A percentile compares a stretch with the other conserved stretches of the same genome.
These are phyloP conservation scores for Spatholobus suberectus DNA, from an alignment of 306 rosid genomes.

Conservation along the genomic window DNA sequence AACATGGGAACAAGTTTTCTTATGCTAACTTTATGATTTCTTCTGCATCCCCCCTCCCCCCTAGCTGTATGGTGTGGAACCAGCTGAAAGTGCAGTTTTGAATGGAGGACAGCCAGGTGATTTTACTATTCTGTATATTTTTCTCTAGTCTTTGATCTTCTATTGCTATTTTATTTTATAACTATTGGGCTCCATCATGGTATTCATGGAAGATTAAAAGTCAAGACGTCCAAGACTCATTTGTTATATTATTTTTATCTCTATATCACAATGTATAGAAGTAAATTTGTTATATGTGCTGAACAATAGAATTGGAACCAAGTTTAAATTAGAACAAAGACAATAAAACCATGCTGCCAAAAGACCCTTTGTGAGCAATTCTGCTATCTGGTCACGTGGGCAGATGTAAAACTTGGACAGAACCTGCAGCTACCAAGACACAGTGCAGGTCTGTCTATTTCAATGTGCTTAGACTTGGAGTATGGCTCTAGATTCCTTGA, in stretches of 20 bases:
- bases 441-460: not conserved
- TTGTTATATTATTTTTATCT: not conserved
- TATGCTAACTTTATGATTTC: slow-evolving; percentile 9
- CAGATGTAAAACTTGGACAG: not conserved
- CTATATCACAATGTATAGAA: slow-evolving; percentile 1
- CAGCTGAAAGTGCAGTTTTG: slow-evolving; percentile 78
- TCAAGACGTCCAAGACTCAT: not conserved
- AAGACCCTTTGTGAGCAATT: slow-evolving; percentile 1
- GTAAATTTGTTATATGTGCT: not conserved
- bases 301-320: slow-evolving; percentile 17
- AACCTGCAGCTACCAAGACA: not conserved
- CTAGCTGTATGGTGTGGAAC: slow-evolving; percentile 83
- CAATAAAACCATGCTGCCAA: not conserved
- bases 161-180: not conserved
- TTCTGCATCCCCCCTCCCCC: not conserved
- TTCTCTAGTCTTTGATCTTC: not conserved
- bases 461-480: not conserved
- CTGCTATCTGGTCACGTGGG: not conserved
- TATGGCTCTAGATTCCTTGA: not conserved
- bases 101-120: slow-evolving; percentile 81
- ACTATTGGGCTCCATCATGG: not conserved
- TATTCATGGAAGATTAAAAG: not conserved
- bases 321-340: not conserved
- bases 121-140: slow-evolving; percentile 20
- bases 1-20: not conserved